These are phyloP conservation scores for Mycena olivaceomarginata DNA, from an alignment of 768 basidiomycete species.

Conservation along the genomic window DNA sequence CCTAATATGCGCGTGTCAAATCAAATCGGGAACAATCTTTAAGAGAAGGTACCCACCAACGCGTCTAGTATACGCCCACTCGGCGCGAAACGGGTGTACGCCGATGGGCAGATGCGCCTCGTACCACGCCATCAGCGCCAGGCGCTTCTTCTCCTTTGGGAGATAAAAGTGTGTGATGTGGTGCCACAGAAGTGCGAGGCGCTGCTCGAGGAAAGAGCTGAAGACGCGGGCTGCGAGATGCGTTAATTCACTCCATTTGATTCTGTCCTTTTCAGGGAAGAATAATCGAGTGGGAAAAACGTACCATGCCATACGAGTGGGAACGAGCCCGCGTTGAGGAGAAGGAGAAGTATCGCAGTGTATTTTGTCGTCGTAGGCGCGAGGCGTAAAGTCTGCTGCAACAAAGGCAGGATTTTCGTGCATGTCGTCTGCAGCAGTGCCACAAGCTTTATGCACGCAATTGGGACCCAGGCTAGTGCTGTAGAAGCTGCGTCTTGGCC, in stretches of 20 bases:
- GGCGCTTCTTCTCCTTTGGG: constrained; percentile 53
- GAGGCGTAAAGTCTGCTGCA: not conserved
- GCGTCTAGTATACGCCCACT: constrained; percentile 65
- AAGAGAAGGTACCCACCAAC: constrained; percentile 52
- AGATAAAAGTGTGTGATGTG: constrained; percentile 1
- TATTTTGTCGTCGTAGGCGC: constrained; percentile 17
- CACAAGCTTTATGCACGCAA: too few relatives aligned
- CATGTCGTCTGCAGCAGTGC: too few relatives aligned
- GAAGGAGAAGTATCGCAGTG: constrained; percentile 12
- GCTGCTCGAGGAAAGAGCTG: constrained; percentile 21
- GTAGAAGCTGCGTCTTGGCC: too few relatives aligned
- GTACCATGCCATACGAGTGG: constrained; percentile 41
- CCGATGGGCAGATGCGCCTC: constrained; percentile 65
- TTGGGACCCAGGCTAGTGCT: too few relatives aligned
- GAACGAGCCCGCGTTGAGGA: constrained; percentile 35
- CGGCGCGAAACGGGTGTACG: constrained; percentile 71
- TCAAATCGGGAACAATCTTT: not conserved
- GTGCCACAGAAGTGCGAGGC: constrained; percentile 18
- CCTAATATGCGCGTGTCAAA: constrained; percentile 46
- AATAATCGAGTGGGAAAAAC: not conserved
- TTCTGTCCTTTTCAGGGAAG: not conserved
- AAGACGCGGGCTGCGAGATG: constrained; percentile 20
- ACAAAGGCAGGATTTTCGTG: too few relatives aligned
- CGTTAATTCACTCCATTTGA: not conserved
- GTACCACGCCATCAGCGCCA: constrained; percentile 41